phyloP scores from a whole-genome alignment of 1,284 basidiomycete species.

The Termitomyces sp. region DNA sequence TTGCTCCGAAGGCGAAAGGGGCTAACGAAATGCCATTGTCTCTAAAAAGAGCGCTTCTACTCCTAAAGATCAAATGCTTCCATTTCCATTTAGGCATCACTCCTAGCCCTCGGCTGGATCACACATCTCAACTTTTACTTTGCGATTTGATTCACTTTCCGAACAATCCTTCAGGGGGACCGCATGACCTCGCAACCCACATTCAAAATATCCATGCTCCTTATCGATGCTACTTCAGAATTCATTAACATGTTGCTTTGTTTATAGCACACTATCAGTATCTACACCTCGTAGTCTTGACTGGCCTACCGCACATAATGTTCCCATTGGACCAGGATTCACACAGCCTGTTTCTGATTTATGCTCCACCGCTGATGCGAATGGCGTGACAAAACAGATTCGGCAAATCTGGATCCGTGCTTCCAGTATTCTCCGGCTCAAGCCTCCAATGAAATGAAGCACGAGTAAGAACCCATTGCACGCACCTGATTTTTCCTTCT shows the following conservation, averaged over 20 bases:
- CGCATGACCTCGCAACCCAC: background rate
- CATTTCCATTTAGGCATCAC: background rate
- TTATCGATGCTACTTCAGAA: background rate
- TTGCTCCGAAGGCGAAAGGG: background rate
- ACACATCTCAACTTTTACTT: background rate
- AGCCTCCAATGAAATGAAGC: background rate
- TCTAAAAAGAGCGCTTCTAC: background rate
- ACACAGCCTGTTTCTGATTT: background rate
- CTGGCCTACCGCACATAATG: background rate
- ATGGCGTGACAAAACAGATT: background rate
- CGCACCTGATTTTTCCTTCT: background rate
- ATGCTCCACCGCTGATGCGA: background rate
- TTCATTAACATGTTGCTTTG: background rate
- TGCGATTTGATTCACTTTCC: background rate
- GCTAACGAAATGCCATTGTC: background rate
- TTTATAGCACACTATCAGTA: background rate
- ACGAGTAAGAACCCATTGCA: background rate
- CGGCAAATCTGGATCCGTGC: background rate
- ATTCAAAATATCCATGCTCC: background rate
- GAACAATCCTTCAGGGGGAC: background rate
- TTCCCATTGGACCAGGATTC: background rate
- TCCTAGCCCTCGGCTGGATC: background rate
- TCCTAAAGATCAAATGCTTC: background rate
- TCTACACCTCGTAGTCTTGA: too few species aligned
- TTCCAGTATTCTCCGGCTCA: background rate